A percentile compares a stretch with the other conserved stretches of the same genome.
Evolutionary conservation across 116 monocot genomes (phyloP).

Genomic region (Phalaenopsis hybrid): DNA sequence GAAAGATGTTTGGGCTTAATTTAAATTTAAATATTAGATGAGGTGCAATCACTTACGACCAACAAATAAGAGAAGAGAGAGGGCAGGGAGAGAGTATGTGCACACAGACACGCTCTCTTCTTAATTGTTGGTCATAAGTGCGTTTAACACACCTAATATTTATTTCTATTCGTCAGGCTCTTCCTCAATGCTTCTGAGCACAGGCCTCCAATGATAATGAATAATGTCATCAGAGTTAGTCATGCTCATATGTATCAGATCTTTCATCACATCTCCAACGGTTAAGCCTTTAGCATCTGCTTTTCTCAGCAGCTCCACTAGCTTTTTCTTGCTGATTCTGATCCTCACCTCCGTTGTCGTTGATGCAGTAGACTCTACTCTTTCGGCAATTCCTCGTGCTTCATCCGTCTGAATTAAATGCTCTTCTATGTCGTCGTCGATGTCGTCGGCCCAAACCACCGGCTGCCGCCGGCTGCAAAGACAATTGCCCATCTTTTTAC

Average conservation of each 20-base stretch:
- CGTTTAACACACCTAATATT: no score
- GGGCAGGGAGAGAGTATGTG: no score
- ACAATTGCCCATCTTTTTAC: conserved; percentile 2
- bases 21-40: background rate
- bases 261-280: background rate
- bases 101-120: no score
- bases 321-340: conserved; percentile 4
- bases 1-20: background rate
- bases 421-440: background rate
- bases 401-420: background rate
- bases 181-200: background rate
- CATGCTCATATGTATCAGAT: background rate
- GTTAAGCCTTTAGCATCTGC: background rate
- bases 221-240: background rate
- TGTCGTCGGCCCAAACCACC: background rate
- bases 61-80: no score
- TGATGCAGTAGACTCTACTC: background rate
- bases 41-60: no score
- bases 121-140: no score
- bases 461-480: background rate
- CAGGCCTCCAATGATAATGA: background rate
- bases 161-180: background rate
- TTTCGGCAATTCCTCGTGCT: background rate
- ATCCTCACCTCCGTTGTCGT: conserved; percentile 3
- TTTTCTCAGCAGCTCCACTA: conserved; percentile 1